phyloP scores from a whole-genome alignment of 2,329 filamentous ascomycete genomes.

The Ophiostoma pallidulum region DNA sequence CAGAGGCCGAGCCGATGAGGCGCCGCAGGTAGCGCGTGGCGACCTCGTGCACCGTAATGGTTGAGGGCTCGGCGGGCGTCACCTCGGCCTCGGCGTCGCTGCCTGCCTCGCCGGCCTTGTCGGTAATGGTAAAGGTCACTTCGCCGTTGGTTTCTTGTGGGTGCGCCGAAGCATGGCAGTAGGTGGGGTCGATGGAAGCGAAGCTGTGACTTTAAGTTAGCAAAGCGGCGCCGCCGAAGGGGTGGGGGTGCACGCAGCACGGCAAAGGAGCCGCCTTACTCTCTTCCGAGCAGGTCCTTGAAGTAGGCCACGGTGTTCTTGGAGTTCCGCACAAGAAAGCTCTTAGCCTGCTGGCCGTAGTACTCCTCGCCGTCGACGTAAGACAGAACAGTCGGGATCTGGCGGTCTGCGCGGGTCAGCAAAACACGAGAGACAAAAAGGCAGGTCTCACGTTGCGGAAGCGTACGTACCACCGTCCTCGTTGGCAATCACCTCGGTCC shows the following conservation, averaged over 20 bases:
- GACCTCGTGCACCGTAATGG: slow-evolving; percentile 68
- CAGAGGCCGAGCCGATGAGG: slow-evolving; percentile 72
- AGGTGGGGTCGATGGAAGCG: slow-evolving; percentile 92
- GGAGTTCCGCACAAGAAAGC: slow-evolving; percentile 83
- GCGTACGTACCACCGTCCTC: slow-evolving; percentile 75
- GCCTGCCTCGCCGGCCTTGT: slow-evolving; percentile 53
- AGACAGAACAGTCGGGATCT: slow-evolving; percentile 89
- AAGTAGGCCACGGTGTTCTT: slow-evolving; percentile 93
- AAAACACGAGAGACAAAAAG: no score
- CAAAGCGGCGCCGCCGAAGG: neutral
- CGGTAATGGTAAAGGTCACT: slow-evolving; percentile 75
- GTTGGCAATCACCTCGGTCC: slow-evolving; percentile 96
- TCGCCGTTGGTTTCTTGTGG: slow-evolving; percentile 63
- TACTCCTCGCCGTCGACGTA: slow-evolving; percentile 96
- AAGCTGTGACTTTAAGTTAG: slow-evolving; percentile 44
- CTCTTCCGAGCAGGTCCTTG: slow-evolving; percentile 88
- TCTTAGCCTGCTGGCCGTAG: slow-evolving; percentile 90
- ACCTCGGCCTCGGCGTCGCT: slow-evolving; percentile 25
- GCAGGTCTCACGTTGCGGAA: neutral
- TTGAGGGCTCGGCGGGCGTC: slow-evolving; percentile 42
- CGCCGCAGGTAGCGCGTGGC: slow-evolving; percentile 77
- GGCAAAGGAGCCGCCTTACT: slow-evolving; percentile 44
- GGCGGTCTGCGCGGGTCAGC: slow-evolving; percentile 60
- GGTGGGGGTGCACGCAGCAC: neutral
- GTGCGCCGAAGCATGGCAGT: slow-evolving; percentile 88